Conservation (phyloP, 495 filamentous ascomycete species). For the Zalerion maritima region DNA sequence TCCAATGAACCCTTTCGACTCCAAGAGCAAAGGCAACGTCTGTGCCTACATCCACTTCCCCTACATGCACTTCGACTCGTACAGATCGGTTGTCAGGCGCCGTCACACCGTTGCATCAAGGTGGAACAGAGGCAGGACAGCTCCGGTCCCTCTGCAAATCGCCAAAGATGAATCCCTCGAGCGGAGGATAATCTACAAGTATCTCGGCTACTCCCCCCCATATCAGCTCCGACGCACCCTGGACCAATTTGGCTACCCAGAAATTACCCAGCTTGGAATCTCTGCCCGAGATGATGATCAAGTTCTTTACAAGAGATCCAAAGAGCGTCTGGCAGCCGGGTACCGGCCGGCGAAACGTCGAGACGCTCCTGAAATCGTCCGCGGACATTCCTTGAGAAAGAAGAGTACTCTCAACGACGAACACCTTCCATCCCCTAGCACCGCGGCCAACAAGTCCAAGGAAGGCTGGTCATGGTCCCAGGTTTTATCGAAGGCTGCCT, state of each 20-base stretch:
- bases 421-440: no score
- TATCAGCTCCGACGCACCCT: conserved; percentile 49
- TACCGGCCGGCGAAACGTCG: no score
- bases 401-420: no score
- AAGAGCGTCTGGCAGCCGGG: no score
- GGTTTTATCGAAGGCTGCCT: no score
- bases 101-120: conserved; percentile 42
- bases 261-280: no score
- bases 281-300: conserved; percentile 53
- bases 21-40: no score
- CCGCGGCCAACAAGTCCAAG: no score
- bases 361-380: no score
- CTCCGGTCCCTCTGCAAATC: conserved; percentile 44
- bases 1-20: no score
- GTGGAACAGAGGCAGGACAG: conserved; percentile 38
- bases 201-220: conserved; percentile 47
- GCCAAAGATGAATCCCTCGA: conserved; percentile 39
- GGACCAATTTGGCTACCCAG: conserved; percentile 53
- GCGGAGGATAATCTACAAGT: conserved; percentile 48
- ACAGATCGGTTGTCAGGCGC: conserved; percentile 41
- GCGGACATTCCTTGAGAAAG: no score
- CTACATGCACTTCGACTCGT: conserved; percentile 56
- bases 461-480: no score
- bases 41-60: conserved; percentile 31
- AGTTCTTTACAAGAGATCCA: conserved; percentile 58